Evolutionary conservation across 1,284 basidiomycete genomes (phyloP), one percentile per base, ranked within the genome.

Genomic region (Thelephora terrestris): DNA sequence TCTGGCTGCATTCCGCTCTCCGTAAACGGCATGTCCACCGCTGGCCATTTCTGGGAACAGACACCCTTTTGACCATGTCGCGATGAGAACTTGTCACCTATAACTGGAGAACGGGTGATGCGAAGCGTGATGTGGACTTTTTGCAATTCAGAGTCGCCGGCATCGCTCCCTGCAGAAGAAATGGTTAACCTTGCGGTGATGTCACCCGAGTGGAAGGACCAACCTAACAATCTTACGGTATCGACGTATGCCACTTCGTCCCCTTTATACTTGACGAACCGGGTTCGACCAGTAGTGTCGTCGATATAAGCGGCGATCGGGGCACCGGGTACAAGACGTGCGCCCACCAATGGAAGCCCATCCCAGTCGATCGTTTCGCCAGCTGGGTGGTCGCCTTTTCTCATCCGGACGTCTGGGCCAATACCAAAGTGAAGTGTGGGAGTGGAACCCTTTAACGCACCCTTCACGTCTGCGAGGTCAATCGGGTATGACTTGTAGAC

Each of bases 1-100:
- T 99, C 96, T 1, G 96, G 96, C 66, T 98, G 95, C 79, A 99
- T 94, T 12, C 96, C 96, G 55, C 91, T 95, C 71, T 99, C 96
- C 55, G 83, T 85, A 74, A 99, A 99, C 7, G 96, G 96, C 96
- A 99, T 98, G 65, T 99, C 96, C 56, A 97, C 73, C 29, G 86
- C 81, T 2, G 96, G 95, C 91, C 94, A 99, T 69, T 97, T 98
- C 63, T 99, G 96, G 48, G 95, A 98, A 65, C 94, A 98, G 39
- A 99, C 94, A 76, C 96, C 96, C 69, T 99, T 99, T 68, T 99
- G 96, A 39, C 96, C 96, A 66, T 99, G 96, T 46, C 96, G 82
- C 1, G 95, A 98, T 0, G 94, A 97, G 67, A 99, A 99, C 71
- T 99, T 99, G 75, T 99, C 96, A 43, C 96, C 96, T 48, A 99